Evolutionary conservation across 2,329 filamentous ascomycete genomes (phyloP), one percentile per base, ranked within the genome.

Genomic region (Aspergillus felis): DNA sequence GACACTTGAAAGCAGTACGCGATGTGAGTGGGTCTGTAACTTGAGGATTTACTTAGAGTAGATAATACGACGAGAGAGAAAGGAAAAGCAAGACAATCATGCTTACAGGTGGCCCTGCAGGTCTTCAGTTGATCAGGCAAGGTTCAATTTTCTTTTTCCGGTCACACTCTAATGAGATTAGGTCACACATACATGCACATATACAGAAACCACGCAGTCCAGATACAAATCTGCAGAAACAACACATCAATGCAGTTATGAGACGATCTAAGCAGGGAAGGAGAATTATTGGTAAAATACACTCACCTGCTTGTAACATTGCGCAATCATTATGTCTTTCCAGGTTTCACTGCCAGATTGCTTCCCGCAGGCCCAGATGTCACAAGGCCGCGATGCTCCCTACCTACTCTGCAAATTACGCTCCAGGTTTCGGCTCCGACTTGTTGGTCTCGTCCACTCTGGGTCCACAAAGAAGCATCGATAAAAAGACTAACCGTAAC

Each of bases 221-320:
- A 61, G 61, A 60, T 65, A 57, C 29, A 54, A 63, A 61, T 61
- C 64, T 68, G 65, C 63, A 66, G 56, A 57, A 56, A 50, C 66
- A 68, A 63, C 66, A 60, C 64, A 68, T 68, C 63, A 61, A 57
- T 66, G 60, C 58, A 64, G 59, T 46, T 12, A 48, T 59, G 20
- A 56, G 61, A 54, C 54, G 42, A 61, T 59, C 10, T 12, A 12
- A 29, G 3, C 28, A 29, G 28, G 28, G 28, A 29, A 29, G 28
- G 10, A 29, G 28, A 29, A 10, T 4, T 12, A 29, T 29, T 29
- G 28, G 28, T 29, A 22, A 44, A 44, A 44, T 22, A 22, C 14
- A 22, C 52, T 50, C 55, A 56, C 52, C 51, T 52, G 44, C 29
- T 28, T 53, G 4, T n/a, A 44, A 22, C 17, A 17, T 44, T 44